Percentiles rank a stretch among this genome's conserved stretches.
These are phyloP conservation scores for Gossypium gossypioides DNA, from an alignment of 441 rosid genomes.

Conservation along the genomic window DNA sequence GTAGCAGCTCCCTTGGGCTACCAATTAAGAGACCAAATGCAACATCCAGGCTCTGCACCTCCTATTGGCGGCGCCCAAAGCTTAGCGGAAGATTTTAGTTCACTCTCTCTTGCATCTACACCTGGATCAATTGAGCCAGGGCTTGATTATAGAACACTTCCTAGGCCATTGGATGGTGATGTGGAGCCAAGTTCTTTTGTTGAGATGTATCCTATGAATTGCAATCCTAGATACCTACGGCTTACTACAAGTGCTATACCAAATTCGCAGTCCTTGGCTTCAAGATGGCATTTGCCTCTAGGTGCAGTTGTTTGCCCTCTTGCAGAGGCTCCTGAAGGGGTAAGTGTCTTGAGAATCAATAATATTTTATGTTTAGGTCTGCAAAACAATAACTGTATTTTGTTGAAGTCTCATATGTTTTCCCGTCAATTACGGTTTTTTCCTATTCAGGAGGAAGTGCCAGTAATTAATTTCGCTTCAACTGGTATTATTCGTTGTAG, in stretches of 20 bases:
- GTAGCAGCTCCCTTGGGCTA: constrained; percentile 30
- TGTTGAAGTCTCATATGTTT: constrained; percentile 16
- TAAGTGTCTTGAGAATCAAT: constrained; percentile 32
- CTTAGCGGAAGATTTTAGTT: constrained; percentile 75
- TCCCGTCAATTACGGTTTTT: constrained; percentile 15
- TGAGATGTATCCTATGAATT: constrained; percentile 66
- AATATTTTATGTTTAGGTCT: constrained; percentile 13
- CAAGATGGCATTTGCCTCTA: constrained; percentile 98
- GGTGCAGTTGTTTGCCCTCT: constrained; percentile 99
- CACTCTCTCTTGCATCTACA: constrained; percentile 58
- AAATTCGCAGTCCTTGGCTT: constrained; percentile 74
- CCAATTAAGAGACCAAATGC: constrained; percentile 45
- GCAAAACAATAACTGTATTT: not conserved
- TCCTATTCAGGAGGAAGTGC: constrained; percentile 78
- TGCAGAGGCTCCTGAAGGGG: constrained; percentile 91
- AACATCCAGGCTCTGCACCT: constrained; percentile 49
- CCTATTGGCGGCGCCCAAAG: constrained; percentile 56
- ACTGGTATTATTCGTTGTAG: constrained; percentile 90
- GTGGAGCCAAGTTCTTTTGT: constrained; percentile 59
- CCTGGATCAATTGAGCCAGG: constrained; percentile 83
- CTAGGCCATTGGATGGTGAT: constrained; percentile 90
- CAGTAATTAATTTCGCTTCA: constrained; percentile 73
- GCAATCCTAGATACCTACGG: constrained; percentile 72
- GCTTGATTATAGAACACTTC: constrained; percentile 63
- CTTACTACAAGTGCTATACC: constrained; percentile 86